Conservation (phyloP, 441 rosid genomes). For the Jatropha multifida region DNA sequence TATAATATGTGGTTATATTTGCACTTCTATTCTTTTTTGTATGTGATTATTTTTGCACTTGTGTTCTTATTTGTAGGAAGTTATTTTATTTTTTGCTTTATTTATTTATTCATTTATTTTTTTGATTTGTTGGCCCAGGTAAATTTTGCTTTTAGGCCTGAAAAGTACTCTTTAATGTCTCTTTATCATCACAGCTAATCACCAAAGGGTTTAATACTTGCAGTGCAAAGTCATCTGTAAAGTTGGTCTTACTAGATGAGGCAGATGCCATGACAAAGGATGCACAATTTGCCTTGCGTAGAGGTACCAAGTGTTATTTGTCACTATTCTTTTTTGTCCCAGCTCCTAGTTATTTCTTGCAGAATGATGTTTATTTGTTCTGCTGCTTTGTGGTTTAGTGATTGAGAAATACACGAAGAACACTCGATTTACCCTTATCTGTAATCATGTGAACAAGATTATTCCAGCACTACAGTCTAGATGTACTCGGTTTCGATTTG, state of each 20-base stretch:
- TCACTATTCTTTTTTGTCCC: slow-evolving; percentile 3
- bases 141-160: not conserved
- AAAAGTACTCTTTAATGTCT: slow-evolving; percentile 1
- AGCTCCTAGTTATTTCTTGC: slow-evolving; percentile 18
- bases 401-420: slow-evolving; percentile 96
- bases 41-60: not conserved
- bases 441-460: slow-evolving; percentile 95
- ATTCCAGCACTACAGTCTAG: slow-evolving; percentile 97
- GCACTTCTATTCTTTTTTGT: not conserved
- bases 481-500: slow-evolving; percentile 93
- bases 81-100: not conserved
- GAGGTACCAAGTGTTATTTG: slow-evolving; percentile 49
- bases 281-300: slow-evolving; percentile 97
- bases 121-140: not conserved
- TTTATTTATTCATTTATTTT: not conserved
- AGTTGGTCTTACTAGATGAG: slow-evolving; percentile 92
- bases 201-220: slow-evolving; percentile 20
- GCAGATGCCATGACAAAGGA: slow-evolving; percentile 99
- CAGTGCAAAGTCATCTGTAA: slow-evolving; percentile 76
- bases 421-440: slow-evolving; percentile 91
- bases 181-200: not conserved
- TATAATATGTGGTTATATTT: not conserved
- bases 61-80: not conserved
- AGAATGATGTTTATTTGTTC: slow-evolving; percentile 8
- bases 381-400: slow-evolving; percentile 46